A percentile compares a stretch with the other conserved stretches of the same genome.
Evolutionary conservation across 352 stramenopile species (phyloP).

Genomic region (Globisporangium perplexum): DNA sequence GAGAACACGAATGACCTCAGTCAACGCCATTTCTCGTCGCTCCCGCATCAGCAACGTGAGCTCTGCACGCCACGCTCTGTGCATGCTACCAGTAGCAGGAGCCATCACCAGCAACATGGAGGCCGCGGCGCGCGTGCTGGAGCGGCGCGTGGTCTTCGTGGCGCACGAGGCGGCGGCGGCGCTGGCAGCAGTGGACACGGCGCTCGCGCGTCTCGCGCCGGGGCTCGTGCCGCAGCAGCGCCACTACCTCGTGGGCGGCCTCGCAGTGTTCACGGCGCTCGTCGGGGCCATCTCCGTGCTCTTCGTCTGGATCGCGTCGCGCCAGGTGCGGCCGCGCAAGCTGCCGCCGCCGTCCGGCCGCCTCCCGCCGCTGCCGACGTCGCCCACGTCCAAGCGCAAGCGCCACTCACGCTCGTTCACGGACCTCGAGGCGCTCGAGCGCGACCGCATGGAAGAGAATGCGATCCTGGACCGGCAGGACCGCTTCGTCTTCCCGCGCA

Average conservation of each 20-base stretch:
- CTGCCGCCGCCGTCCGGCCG: conserved; percentile 18
- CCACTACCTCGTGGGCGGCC: conserved; percentile 39
- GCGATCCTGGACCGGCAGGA: conserved; percentile 59
- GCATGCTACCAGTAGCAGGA: too few relatives aligned
- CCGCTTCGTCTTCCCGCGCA: conserved; percentile 52
- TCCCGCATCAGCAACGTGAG: too few relatives aligned
- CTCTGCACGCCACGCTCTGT: too few relatives aligned
- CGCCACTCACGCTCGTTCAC: conserved; percentile 73
- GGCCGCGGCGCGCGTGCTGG: neutral
- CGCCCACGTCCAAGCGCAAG: conserved; percentile 67
- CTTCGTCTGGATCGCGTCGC: conserved; percentile 80
- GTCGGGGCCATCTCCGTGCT: conserved; percentile 38
- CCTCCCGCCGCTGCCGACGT: conserved; percentile 34
- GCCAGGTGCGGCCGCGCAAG: conserved; percentile 64
- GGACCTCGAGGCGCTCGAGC: conserved; percentile 55
- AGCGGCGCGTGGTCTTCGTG: conserved; percentile 5
- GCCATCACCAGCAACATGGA: conserved; percentile 6
- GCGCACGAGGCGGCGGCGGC: conserved; percentile 6
- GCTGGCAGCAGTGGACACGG: conserved; percentile 7
- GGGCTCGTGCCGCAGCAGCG: conserved; percentile 23
- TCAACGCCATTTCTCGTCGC: too few relatives aligned
- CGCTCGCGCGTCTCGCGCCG: conserved; percentile 4
- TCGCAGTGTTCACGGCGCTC: conserved; percentile 38
- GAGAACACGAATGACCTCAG: too few relatives aligned
- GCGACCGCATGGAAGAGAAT: conserved; percentile 57